phyloP scores from a whole-genome alignment of 192 early-diverging fungal genomes.

The Kickxella alabastrina region DNA sequence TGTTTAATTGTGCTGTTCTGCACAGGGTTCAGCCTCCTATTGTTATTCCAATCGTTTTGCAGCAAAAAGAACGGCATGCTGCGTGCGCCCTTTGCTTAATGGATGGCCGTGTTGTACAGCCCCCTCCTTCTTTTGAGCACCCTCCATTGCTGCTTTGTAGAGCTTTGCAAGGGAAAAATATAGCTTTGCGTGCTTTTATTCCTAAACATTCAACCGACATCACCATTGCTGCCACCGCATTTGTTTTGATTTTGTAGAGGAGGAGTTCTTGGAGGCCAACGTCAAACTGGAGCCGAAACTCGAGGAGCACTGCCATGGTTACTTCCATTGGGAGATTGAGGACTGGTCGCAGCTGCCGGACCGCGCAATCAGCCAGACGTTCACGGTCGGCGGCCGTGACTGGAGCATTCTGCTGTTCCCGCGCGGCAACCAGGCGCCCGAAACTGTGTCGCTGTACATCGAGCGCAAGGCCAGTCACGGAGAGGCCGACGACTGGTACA shows the following conservation, averaged over 20 bases:
- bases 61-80: too few species aligned
- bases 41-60: too few species aligned
- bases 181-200: too few species aligned
- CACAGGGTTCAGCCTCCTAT: too few species aligned
- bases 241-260: conserved; percentile 22
- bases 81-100: too few species aligned
- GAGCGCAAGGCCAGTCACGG: conserved; percentile 73
- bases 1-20: too few species aligned
- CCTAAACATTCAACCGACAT: too few species aligned
- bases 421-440: conserved; percentile 69
- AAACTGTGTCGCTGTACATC: conserved; percentile 78
- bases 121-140: too few species aligned
- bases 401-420: conserved; percentile 89
- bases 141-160: too few species aligned
- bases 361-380: conserved; percentile 27
- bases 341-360: conserved; percentile 34
- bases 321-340: conserved; percentile 46
- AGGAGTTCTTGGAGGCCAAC: conserved; percentile 22
- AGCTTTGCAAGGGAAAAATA: too few species aligned
- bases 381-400: conserved; percentile 38
- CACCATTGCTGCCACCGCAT: too few species aligned
- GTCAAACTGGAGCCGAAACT: conserved; percentile 7
- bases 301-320: conserved; percentile 31
- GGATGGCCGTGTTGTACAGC: too few species aligned
- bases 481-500: conserved; percentile 63